A percentile compares a stretch with the other conserved stretches of the same genome.
These are phyloP conservation scores for Allomyces macrogynus DNA, from an alignment of 192 early-diverging fungal genomes.

Conservation along the genomic window DNA sequence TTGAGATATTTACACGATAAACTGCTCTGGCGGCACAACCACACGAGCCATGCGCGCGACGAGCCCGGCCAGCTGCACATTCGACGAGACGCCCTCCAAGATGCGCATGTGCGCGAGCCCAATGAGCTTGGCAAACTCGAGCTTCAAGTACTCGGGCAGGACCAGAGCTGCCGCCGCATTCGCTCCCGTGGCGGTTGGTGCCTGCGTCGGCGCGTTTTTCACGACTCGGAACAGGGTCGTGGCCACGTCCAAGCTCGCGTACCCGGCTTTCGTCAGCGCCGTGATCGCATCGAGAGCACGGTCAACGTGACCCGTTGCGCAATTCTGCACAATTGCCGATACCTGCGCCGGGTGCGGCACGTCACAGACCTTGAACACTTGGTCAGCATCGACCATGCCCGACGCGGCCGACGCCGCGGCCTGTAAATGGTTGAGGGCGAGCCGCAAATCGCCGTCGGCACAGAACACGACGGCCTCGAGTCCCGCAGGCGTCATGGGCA, in stretches of 20 bases:
- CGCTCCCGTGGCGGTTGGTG: too few relatives aligned
- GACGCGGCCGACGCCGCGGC: conserved; percentile 64
- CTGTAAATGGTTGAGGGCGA: conserved; percentile 92
- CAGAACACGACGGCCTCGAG: conserved; percentile 87
- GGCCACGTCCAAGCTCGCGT: conserved; percentile 74
- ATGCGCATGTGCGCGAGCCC: conserved; percentile 72
- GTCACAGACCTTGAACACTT: conserved; percentile 95
- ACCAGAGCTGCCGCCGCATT: conserved; percentile 14
- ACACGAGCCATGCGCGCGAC: too few relatives aligned
- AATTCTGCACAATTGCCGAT: conserved; percentile 49
- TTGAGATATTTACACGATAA: background rate
- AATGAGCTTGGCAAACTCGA: conserved; percentile 83
- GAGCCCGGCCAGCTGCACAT: too few relatives aligned
- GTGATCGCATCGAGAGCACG: conserved; percentile 45
- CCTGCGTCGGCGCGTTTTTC: conserved; percentile 21
- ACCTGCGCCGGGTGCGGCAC: conserved; percentile 79
- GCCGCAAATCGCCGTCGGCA: conserved; percentile 95
- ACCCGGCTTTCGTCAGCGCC: conserved; percentile 65
- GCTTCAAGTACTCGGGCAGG: conserved; percentile 58
- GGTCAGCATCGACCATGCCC: conserved; percentile 59
- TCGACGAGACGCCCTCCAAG: too few relatives aligned
- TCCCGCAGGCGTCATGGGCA: conserved; percentile 69
- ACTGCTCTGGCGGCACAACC: conserved; percentile 5
- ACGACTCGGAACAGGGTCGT: conserved; percentile 78
- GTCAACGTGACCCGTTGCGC: conserved; percentile 43